Percentiles rank a stretch among this genome's conserved stretches.
phyloP scores from a whole-genome alignment of 305 asterid genomes.

The Fraxinus dipetala region DNA sequence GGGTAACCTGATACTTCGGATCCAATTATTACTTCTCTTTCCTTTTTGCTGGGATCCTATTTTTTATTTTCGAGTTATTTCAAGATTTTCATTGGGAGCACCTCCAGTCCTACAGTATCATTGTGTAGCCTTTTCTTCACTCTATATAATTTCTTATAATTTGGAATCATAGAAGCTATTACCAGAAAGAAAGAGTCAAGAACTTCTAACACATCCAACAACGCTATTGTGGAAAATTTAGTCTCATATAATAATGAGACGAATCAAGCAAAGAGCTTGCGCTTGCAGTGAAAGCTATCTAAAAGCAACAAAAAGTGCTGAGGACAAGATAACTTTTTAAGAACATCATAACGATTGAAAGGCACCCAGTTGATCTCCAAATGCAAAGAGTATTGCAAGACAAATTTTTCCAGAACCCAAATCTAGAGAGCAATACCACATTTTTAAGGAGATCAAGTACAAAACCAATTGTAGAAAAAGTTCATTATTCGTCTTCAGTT shows the following conservation, averaged over 20 bases:
- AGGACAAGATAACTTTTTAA: background rate
- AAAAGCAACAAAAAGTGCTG: background rate
- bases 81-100: background rate
- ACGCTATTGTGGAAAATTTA: background rate
- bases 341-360: background rate
- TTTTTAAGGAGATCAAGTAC: background rate
- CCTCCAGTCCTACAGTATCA: background rate
- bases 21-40: background rate
- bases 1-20: background rate
- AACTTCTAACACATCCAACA: background rate
- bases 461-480: background rate
- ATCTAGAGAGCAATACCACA: background rate
- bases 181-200: background rate
- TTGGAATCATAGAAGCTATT: background rate
- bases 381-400: background rate
- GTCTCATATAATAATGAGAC: background rate
- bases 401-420: background rate
- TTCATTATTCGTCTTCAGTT: background rate
- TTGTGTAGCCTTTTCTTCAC: background rate
- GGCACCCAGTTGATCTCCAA: background rate
- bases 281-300: background rate
- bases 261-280: background rate
- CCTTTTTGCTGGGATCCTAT: background rate
- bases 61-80: background rate
- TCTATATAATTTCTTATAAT: background rate